Percentiles rank a stretch among this genome's conserved stretches.
Conservation (phyloP, 495 filamentous ascomycete genomes). For the Tuber microsphaerosporum region DNA sequence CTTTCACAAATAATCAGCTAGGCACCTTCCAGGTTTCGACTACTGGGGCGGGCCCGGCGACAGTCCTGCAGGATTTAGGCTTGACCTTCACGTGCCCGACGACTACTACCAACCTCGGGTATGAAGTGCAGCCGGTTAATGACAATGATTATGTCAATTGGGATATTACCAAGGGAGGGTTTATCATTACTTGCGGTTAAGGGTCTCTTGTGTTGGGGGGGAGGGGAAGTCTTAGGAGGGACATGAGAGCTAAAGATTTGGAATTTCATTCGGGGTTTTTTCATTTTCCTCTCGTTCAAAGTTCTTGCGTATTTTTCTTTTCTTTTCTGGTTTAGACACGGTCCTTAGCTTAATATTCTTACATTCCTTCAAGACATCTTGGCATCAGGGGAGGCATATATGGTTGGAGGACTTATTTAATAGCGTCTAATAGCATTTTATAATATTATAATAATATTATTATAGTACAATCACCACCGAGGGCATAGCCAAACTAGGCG, state of each 20-base stretch:
- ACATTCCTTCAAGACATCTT: background rate
- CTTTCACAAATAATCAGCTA: background rate
- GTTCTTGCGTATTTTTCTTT: background rate
- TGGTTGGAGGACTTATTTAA: background rate
- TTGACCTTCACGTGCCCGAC: background rate
- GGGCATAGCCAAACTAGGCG: no score
- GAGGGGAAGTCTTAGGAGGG: background rate
- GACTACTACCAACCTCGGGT: background rate
- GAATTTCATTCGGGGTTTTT: background rate
- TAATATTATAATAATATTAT: no score
- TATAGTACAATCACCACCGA: no score
- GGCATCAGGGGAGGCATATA: background rate
- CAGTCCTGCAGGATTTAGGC: background rate
- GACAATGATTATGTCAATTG: background rate
- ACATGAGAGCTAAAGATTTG: background rate
- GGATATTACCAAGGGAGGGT: background rate
- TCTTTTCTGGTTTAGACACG: background rate
- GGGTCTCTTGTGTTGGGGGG: background rate
- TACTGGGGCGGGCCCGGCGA: background rate
- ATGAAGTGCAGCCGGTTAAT: background rate
- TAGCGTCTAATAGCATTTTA: background rate
- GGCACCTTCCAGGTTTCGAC: background rate
- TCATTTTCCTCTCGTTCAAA: background rate
- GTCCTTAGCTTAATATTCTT: background rate
- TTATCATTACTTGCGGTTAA: background rate